A percentile compares a stretch with the other conserved stretches of the same genome.
Conservation (phyloP, 2,329 filamentous ascomycete species). For the Ophiognomonia clavigignenti-juglandacearum region DNA sequence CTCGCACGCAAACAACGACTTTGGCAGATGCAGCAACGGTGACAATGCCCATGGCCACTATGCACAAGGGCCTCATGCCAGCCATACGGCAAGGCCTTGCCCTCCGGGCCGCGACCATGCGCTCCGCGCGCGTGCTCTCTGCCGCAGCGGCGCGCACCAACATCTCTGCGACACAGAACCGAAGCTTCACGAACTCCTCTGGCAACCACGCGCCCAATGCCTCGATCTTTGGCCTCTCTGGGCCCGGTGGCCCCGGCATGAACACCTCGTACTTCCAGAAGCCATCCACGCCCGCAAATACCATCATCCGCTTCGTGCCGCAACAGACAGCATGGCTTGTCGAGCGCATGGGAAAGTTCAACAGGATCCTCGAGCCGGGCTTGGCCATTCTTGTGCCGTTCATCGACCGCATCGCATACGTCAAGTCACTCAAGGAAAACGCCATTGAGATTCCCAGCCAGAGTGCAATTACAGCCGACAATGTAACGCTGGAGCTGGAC, state of each 20-base stretch:
- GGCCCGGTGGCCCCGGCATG: conserved; percentile 31
- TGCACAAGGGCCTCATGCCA: conserved; percentile 15
- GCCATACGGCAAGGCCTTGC: conserved; percentile 9
- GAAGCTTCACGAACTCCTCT: conserved; percentile 13
- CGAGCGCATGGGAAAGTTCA: conserved; percentile 98
- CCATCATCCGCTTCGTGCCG: conserved; percentile 92
- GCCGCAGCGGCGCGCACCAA: conserved; percentile 5
- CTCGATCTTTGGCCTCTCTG: conserved; percentile 22
- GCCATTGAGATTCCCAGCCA: conserved; percentile 97
- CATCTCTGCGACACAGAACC: not conserved
- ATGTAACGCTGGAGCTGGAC: conserved; percentile 93
- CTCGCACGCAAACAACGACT: not conserved
- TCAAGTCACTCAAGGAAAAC: conserved; percentile 93
- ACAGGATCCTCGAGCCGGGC: conserved; percentile 86
- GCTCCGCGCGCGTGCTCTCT: conserved; percentile 7
- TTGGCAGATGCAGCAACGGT: conserved; percentile 16
- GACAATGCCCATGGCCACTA: conserved; percentile 16
- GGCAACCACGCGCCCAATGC: conserved; percentile 18
- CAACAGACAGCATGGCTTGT: conserved; percentile 99
- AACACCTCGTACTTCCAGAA: conserved; percentile 78
- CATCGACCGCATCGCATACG: conserved; percentile 93
- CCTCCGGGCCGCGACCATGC: conserved; percentile 4
- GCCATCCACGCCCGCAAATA: conserved; percentile 79
- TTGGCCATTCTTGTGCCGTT: conserved; percentile 85
- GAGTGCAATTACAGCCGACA: conserved; percentile 96